A percentile compares a stretch with the other conserved stretches of the same genome.
phyloP scores from a whole-genome alignment of 2,329 filamentous ascomycete genomes.

The Fusarium equiseti region DNA sequence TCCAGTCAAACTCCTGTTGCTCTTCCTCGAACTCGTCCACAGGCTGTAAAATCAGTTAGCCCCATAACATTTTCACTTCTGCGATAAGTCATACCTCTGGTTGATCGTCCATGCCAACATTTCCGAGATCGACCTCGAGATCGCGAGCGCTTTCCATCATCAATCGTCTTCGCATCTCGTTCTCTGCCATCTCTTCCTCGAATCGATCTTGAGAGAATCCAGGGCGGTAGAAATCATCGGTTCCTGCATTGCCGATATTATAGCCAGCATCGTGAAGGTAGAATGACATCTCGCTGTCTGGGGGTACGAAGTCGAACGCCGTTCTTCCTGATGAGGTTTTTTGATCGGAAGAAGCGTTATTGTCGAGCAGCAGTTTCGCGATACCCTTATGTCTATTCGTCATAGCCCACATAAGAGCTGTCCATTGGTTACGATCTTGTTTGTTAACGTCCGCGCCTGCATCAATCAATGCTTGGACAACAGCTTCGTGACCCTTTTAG shows the following conservation, averaged over 20 bases:
- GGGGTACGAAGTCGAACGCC: conserved; percentile 94
- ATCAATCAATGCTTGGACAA: conserved; percentile 85
- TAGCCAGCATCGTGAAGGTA: conserved; percentile 97
- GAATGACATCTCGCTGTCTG: conserved; percentile 95
- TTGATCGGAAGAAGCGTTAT: conserved; percentile 93
- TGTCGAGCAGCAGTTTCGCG: conserved; percentile 90
- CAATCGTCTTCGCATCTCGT: conserved; percentile 92
- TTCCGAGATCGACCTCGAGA: conserved; percentile 94
- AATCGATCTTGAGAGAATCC: conserved; percentile 94
- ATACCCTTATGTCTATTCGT: conserved; percentile 98
- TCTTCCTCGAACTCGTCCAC: conserved; percentile 88
- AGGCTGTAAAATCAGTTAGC: conserved; percentile 57
- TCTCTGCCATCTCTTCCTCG: conserved; percentile 97
- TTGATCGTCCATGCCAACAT: conserved; percentile 94
- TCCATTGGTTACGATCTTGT: conserved; percentile 97
- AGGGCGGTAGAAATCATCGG: conserved; percentile 92
- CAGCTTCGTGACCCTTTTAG: conserved; percentile 83
- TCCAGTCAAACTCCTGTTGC: conserved; percentile 95
- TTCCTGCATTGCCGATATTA: conserved; percentile 81
- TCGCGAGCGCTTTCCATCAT: conserved; percentile 99
- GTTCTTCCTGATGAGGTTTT: conserved; percentile 95
- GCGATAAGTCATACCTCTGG: conserved; percentile 76
- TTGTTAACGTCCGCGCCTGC: conserved; percentile 90
- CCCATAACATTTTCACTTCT: neutral
- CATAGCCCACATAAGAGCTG: conserved; percentile 99